phyloP scores from a whole-genome alignment of 177 flowering plant species.

The Telopea speciosissima region DNA sequence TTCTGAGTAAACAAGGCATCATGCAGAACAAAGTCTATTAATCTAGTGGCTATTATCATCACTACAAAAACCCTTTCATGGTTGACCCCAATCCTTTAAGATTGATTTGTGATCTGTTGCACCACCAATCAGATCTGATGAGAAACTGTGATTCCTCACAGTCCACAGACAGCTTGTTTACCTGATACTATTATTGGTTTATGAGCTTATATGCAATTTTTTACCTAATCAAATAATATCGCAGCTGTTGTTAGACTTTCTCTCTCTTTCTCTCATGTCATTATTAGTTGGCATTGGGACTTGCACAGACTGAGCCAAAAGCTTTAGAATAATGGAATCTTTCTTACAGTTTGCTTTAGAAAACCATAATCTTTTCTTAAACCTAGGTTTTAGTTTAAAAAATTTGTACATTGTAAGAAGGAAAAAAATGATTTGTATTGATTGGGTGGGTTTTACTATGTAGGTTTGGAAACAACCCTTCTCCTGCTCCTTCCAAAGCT shows the following conservation, averaged over 20 bases:
- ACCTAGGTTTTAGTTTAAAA: conserved; percentile 11
- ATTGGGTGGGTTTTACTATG: conserved; percentile 34
- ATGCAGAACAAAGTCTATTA: background rate
- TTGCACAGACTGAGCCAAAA: conserved; percentile 41
- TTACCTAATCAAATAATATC: background rate
- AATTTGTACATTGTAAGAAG: conserved; percentile 17
- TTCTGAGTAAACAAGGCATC: background rate
- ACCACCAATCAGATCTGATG: too few species aligned
- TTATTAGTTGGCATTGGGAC: conserved; percentile 67
- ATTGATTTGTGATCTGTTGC: background rate
- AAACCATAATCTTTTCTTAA: conserved; percentile 17
- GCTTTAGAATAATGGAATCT: conserved; percentile 43
- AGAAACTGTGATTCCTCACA: too few species aligned
- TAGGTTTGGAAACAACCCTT: background rate
- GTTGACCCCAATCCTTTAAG: background rate
- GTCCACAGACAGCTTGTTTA: too few species aligned
- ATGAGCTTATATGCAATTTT: background rate
- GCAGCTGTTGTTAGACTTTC: conserved; percentile 11
- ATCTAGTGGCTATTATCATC: background rate
- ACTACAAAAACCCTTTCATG: background rate
- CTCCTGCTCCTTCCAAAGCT: background rate
- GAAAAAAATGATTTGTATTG: conserved; percentile 38
- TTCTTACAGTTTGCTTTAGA: conserved; percentile 21
- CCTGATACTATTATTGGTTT: background rate
- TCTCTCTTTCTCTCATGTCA: conserved; percentile 30